Conservation (phyloP, 2,329 filamentous ascomycete species). For the Aspergillus aculeatinus region DNA sequence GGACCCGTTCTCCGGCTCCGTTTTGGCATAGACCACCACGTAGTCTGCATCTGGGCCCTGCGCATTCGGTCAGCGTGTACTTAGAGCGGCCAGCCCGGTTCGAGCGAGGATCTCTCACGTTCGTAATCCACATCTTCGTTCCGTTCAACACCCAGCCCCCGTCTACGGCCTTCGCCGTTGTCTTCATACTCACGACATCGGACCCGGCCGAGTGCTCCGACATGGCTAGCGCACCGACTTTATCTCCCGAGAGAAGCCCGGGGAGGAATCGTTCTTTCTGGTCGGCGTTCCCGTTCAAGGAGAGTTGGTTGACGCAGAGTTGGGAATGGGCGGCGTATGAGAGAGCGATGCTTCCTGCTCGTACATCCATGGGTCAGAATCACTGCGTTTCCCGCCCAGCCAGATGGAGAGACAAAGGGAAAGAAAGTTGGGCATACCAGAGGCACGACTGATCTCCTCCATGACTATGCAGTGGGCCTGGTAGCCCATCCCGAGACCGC, state of each 20-base stretch:
- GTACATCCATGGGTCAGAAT: neutral
- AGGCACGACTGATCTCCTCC: constrained; percentile 90
- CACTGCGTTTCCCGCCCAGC: too few relatives aligned
- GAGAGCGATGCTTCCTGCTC: constrained; percentile 57
- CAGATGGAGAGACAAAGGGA: neutral
- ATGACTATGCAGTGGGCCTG: constrained; percentile 94
- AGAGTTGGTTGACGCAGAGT: constrained; percentile 93
- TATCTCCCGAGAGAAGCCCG: constrained; percentile 73
- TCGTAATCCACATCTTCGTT: constrained; percentile 99
- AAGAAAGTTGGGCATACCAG: constrained; percentile 49
- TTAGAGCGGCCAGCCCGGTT: neutral
- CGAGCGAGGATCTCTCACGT: constrained; percentile 51
- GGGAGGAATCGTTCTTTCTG: constrained; percentile 84
- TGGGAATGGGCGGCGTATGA: constrained; percentile 96
- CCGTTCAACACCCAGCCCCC: constrained; percentile 85
- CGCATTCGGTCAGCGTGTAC: neutral
- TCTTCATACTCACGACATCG: constrained; percentile 96
- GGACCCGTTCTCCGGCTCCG: constrained; percentile 71
- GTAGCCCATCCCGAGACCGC: constrained; percentile 88
- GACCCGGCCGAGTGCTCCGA: constrained; percentile 86
- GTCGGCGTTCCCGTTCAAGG: constrained; percentile 75
- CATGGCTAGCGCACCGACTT: constrained; percentile 89
- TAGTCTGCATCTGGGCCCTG: constrained; percentile 82
- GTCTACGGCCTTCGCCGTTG: constrained; percentile 73
- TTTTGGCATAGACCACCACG: constrained; percentile 97